phyloP scores from a whole-genome alignment of 139 green algal genomes.

The Tetradesmus lagerheimii region DNA sequence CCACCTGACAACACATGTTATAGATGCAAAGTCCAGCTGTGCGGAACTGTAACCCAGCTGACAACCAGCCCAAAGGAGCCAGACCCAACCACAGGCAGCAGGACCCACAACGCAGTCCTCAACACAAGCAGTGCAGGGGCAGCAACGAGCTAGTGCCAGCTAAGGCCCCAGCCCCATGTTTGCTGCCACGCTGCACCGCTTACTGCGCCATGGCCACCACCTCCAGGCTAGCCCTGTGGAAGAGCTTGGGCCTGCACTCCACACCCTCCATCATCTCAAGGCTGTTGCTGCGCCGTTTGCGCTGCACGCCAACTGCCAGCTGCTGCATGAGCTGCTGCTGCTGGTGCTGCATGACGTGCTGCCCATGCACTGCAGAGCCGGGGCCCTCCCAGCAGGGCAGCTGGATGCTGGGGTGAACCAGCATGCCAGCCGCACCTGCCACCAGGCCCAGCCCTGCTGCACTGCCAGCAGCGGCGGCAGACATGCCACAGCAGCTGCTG shows the following conservation, averaged over 20 bases:
- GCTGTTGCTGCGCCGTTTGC: constrained; percentile 46
- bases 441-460: not conserved
- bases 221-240: constrained; percentile 41
- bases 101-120: too few species aligned
- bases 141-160: not conserved
- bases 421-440: not conserved
- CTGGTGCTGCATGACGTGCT: constrained; percentile 41
- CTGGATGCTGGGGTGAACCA: constrained; percentile 12
- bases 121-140: not conserved
- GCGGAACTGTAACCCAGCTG: not conserved
- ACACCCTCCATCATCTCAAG: constrained; percentile 13
- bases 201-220: constrained; percentile 38
- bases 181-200: not conserved
- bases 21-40: not conserved
- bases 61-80: not conserved
- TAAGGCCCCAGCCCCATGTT: not conserved
- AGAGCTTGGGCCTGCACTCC: constrained; percentile 11
- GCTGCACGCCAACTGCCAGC: not conserved
- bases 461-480: too few species aligned
- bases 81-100: not conserved
- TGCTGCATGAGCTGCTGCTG: constrained; percentile 38
- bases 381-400: constrained; percentile 29
- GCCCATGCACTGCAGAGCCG: constrained; percentile 28
- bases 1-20: not conserved
- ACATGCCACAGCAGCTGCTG: constrained; percentile 27